Percentiles rank a stretch among this genome's conserved stretches.
Evolutionary conservation across 2,329 filamentous ascomycete genomes (phyloP).

Genomic region (Graphilbum sp.): DNA sequence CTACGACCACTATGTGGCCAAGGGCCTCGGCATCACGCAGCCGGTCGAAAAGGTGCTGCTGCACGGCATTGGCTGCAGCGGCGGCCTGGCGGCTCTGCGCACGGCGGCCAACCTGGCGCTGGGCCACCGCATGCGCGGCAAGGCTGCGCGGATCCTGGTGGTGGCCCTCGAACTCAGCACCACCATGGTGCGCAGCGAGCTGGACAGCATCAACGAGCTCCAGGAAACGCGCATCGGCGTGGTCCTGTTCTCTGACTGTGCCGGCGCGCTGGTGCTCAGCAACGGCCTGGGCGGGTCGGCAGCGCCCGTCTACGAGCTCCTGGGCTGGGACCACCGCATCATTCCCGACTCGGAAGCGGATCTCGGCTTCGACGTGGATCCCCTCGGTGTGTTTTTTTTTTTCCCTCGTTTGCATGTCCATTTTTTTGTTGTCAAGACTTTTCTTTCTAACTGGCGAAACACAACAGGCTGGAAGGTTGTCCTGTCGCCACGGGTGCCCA

Average conservation of each 20-base stretch:
- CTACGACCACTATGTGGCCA: slow-evolving; percentile 49
- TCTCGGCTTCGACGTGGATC: slow-evolving; percentile 49
- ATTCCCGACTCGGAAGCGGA: slow-evolving; percentile 45
- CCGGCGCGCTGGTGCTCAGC: slow-evolving; percentile 46
- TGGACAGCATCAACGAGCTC: slow-evolving; percentile 41
- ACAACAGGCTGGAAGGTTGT: slow-evolving; percentile 47
- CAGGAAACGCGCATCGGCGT: slow-evolving; percentile 49
- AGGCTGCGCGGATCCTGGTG: slow-evolving; percentile 46
- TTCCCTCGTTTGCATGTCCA: not conserved
- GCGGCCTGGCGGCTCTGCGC: slow-evolving; percentile 43
- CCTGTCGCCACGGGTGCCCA: slow-evolving; percentile 43
- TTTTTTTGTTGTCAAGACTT: not conserved
- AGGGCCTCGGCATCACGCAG: slow-evolving; percentile 37
- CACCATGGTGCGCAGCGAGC: slow-evolving; percentile 44
- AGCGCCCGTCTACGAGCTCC: slow-evolving; percentile 37
- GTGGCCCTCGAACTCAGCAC: slow-evolving; percentile 48
- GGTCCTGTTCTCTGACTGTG: slow-evolving; percentile 54
- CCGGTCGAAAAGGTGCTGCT: slow-evolving; percentile 48
- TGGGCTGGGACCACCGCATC: slow-evolving; percentile 48
- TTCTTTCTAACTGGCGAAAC: not conserved
- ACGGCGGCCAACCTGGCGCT: slow-evolving; percentile 52
- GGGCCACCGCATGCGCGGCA: slow-evolving; percentile 40
- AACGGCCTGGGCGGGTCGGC: slow-evolving; percentile 38
- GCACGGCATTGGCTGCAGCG: slow-evolving; percentile 50
- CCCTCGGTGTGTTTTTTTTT: slow-evolving; percentile 27